Conservation (phyloP, 2,329 filamentous ascomycete species). For the Coleophoma cylindrospora region DNA sequence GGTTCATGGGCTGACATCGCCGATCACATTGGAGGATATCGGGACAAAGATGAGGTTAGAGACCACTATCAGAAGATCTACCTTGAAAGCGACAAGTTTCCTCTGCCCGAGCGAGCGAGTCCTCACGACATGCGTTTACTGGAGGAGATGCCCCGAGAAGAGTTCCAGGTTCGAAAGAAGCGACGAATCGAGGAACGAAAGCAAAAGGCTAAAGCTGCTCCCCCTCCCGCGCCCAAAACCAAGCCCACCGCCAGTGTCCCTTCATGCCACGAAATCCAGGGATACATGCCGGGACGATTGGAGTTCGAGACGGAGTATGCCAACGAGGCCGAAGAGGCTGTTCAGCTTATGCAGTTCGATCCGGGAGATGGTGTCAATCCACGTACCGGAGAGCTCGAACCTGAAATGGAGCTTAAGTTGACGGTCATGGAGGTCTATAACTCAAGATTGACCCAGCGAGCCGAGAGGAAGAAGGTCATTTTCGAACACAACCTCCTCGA, state of each 20-base stretch:
- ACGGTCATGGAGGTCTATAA: conserved; percentile 99
- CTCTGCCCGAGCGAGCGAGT: conserved; percentile 79
- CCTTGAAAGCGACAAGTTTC: conserved; percentile 77
- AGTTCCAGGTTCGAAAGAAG: conserved; percentile 92
- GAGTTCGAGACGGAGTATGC: conserved; percentile 98
- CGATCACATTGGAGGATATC: conserved; percentile 94
- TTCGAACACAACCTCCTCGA: conserved; percentile 94
- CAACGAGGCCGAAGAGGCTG: conserved; percentile 96
- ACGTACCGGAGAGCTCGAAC: conserved; percentile 78
- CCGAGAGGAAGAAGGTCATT: conserved; percentile 92
- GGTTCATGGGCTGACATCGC: conserved; percentile 98
- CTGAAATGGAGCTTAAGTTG: conserved; percentile 95
- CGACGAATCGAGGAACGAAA: conserved; percentile 87
- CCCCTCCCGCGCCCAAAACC: conserved; percentile 81
- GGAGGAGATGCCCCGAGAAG: conserved; percentile 78
- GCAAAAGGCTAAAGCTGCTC: conserved; percentile 78
- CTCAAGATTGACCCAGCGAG: conserved; percentile 79
- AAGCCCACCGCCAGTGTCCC: conserved; percentile 95
- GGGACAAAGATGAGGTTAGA: conserved; percentile 90
- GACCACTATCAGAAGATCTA: conserved; percentile 92
- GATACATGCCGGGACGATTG: conserved; percentile 95
- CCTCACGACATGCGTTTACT: conserved; percentile 75
- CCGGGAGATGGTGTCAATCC: conserved; percentile 90
- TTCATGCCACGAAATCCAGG: conserved; percentile 95
- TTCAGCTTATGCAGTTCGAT: conserved; percentile 97